Conservation (phyloP, 306 rosid genomes). For the Corylus avellana region DNA sequence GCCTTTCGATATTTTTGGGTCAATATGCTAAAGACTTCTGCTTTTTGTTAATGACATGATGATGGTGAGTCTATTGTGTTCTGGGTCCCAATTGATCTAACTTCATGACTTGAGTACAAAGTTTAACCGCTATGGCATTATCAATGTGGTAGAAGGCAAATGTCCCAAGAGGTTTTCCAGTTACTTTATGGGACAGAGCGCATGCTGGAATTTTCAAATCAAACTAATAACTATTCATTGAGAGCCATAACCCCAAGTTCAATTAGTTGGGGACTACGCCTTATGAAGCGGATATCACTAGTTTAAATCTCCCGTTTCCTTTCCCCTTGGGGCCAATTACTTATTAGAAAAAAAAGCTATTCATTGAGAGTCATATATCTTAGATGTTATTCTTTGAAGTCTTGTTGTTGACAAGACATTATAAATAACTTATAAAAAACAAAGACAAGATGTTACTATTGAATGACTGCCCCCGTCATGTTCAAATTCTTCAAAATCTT, state of each 20-base stretch:
- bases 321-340: no score
- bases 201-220: neutral
- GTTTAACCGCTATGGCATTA: neutral
- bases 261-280: no score
- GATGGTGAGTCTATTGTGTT: conserved; percentile 21
- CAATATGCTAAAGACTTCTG: conserved; percentile 29
- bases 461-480: neutral
- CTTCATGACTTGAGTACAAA: neutral
- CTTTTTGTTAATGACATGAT: conserved; percentile 32
- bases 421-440: neutral
- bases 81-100: conserved; percentile 10
- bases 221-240: neutral
- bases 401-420: neutral
- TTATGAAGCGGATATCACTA: no score
- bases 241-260: neutral
- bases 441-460: neutral
- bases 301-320: no score
- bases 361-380: neutral
- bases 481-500: no score
- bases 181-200: neutral
- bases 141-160: neutral
- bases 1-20: conserved; percentile 38
- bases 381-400: neutral
- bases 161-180: neutral
- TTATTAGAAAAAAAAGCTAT: neutral